Conservation (phyloP, 2,329 filamentous ascomycete species). For the Colletotrichum sp. region DNA sequence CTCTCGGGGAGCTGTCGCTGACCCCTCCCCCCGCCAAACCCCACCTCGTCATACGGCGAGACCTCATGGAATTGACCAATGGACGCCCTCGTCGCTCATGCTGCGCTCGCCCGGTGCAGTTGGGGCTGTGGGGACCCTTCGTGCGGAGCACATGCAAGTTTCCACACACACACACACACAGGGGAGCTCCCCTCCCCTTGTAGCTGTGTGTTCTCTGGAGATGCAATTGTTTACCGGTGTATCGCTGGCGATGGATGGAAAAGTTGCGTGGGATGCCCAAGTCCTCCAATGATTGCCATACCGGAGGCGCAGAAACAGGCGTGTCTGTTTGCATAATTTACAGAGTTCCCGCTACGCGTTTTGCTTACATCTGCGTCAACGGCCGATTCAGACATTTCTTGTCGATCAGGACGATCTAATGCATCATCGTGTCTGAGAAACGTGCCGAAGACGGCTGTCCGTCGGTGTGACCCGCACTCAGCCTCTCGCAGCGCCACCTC, state of each 20-base stretch:
- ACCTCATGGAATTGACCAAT: slow-evolving; percentile 12
- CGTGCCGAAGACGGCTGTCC: neutral
- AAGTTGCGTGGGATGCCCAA: neutral
- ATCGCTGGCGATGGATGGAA: neutral
- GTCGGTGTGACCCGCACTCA: neutral
- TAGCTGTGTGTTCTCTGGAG: neutral
- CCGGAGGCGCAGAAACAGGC: neutral
- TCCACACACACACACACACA: neutral
- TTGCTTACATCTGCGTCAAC: neutral
- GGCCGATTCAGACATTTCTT: neutral
- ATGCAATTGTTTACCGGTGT: neutral
- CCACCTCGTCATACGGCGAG: slow-evolving; percentile 6
- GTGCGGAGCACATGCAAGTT: neutral
- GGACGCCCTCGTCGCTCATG: neutral
- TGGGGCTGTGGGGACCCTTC: neutral
- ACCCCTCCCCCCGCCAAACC: neutral
- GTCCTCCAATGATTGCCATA: neutral
- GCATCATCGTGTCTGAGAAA: neutral
- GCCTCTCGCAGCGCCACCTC: neutral
- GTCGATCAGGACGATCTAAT: neutral
- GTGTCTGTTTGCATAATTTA: neutral
- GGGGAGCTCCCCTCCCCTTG: neutral
- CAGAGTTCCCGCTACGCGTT: neutral
- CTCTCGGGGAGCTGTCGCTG: neutral
- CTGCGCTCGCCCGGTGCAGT: neutral